Percentiles rank a stretch among this genome's conserved stretches.
Evolutionary conservation across 345 rosid species (phyloP).

Genomic region (Syzygium oleosum): DNA sequence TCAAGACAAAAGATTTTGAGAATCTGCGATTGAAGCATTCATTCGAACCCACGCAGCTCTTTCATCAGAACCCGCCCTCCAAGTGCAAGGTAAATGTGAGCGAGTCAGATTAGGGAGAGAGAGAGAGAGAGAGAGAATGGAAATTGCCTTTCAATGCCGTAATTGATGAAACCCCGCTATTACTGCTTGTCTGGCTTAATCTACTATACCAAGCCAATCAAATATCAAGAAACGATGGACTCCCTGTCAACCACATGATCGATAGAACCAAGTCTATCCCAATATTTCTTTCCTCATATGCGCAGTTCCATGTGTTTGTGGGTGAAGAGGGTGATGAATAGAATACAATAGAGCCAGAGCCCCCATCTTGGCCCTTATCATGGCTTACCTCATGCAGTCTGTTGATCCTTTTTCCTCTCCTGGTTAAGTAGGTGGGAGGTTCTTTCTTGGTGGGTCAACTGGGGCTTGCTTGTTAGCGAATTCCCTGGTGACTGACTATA

Average conservation of each 20-base stretch:
- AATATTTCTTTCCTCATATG: not conserved
- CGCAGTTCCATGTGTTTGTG: not conserved
- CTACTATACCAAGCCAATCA: not conserved
- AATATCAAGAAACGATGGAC: not conserved
- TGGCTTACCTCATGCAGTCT: not conserved
- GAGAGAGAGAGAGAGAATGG: not conserved
- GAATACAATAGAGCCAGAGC: not conserved
- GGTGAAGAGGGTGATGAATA: not conserved
- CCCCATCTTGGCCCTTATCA: not conserved
- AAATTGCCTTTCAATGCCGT: not conserved
- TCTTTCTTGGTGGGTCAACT: not conserved
- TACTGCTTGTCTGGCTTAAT: not conserved
- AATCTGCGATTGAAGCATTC: not conserved
- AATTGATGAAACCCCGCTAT: not conserved
- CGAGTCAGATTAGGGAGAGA: accelerated
- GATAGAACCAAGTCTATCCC: not conserved
- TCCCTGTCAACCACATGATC: not conserved
- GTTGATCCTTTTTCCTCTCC: not conserved
- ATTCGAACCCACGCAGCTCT: not conserved
- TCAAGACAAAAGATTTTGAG: not conserved
- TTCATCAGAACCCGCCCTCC: not conserved
- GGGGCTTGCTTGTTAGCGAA: not conserved
- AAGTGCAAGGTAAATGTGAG: not conserved
- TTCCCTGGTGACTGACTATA: not conserved
- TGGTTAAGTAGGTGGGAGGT: not conserved